phyloP scores from a whole-genome alignment of 257 asterid genomes.

The Solanum medicagineum region DNA sequence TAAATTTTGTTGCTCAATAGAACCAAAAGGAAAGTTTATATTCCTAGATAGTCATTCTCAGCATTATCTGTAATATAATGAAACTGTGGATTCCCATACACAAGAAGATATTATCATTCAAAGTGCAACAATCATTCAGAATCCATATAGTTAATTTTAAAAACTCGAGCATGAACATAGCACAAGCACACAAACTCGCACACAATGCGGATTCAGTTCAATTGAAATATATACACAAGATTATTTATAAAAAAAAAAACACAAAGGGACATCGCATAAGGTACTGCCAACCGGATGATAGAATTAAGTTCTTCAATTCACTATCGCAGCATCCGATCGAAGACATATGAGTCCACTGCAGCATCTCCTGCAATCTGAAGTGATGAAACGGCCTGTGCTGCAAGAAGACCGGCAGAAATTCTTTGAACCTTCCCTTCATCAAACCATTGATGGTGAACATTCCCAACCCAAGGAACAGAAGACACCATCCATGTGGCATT shows the following conservation, averaged over 20 bases:
- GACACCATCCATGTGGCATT: conserved; percentile 10
- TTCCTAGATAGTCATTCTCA: background rate
- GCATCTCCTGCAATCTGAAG: conserved; percentile 30
- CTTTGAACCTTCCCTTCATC: conserved; percentile 13
- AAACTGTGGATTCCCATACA: background rate
- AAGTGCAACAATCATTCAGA: background rate
- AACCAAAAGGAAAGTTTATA: background rate
- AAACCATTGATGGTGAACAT: conserved; percentile 15
- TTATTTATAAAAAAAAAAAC: background rate
- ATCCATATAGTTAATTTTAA: background rate
- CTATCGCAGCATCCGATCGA: conserved; percentile 12
- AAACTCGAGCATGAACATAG: background rate
- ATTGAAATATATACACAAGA: background rate
- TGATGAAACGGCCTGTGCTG: conserved; percentile 34
- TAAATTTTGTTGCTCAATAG: background rate
- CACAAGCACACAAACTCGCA: background rate
- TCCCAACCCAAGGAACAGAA: conserved; percentile 4
- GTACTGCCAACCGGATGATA: background rate
- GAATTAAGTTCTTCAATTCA: background rate
- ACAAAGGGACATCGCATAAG: background rate
- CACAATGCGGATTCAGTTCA: background rate
- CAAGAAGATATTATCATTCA: background rate
- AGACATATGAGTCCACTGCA: conserved; percentile 10
- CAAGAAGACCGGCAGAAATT: conserved; percentile 19
- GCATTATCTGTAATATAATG: background rate